Evolutionary conservation across 2,329 filamentous ascomycete species (phyloP), one percentile per base, ranked within the genome.

Genomic region (Graphilbum sp.): DNA sequence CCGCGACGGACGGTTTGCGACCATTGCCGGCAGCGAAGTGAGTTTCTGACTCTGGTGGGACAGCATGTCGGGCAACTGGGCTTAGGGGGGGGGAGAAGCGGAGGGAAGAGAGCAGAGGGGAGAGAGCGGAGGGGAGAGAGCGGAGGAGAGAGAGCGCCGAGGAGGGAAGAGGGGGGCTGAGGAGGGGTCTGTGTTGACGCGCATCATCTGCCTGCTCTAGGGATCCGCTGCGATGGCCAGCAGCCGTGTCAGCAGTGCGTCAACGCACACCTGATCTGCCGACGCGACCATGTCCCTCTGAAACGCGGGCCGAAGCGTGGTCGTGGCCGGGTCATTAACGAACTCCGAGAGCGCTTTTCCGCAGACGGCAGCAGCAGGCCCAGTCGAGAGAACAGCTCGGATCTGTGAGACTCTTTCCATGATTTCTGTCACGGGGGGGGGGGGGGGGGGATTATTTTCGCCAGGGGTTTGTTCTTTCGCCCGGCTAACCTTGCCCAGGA

Each of bases 241-340:
- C 58, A 56, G 35, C 68, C 72, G 5, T 77, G 72, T 57, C 69
- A 72, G 53, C 74, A 75, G 49, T 77, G 72, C 52, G 54, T 63
- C 38, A 66, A 66, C 41, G 69, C 72, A 23, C 64, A 67, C 19
- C 61, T 77, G 43, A 63, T 58, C n/a, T 77, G 72, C 57, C 76
- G 72, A 45, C 71, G 73, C 52, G 73, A 76, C 48, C 70, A 74
- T 48, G 66, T 77, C 32, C 72, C 72, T 13, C 69, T 72, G 52
- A 75, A 75, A 54, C 69, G 75, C 46, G 72, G 72, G 3, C 72
- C 72, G 12, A 78, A 76, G 49, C 67, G 69, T 21, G 72, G 69
- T 36, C 64, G 69, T 42, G 72, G 72, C 25, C 69, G 73, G 46
- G 70, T 78, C 31, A 72, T 78, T 41, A 72, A 72, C 43, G 70